Conservation (phyloP, 441 rosid genomes). For the Pelargonium cotyledonis region DNA sequence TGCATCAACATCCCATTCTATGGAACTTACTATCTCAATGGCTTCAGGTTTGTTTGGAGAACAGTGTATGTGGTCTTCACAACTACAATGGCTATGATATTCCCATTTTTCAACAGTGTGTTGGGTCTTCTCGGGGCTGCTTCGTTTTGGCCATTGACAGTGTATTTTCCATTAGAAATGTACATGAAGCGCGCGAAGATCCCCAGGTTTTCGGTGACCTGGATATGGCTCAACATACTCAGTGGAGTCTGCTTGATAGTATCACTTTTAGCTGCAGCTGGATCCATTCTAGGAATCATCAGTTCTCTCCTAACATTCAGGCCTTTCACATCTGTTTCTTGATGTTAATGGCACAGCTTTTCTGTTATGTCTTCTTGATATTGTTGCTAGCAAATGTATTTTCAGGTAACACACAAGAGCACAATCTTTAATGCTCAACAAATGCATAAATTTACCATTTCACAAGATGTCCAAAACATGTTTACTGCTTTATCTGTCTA, state of each 20-base stretch:
- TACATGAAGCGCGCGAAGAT: constrained; percentile 34
- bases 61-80: not conserved
- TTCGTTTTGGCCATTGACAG: constrained; percentile 46
- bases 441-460: too few relatives aligned
- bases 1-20: not conserved
- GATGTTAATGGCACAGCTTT: not conserved
- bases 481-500: too few relatives aligned
- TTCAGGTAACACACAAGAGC: too few relatives aligned
- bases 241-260: constrained; percentile 6
- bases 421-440: too few relatives aligned
- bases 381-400: too few relatives aligned
- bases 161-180: constrained; percentile 54
- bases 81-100: not conserved
- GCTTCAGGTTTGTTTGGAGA: constrained; percentile 9
- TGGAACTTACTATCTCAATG: not conserved
- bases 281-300: constrained; percentile 4
- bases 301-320: not conserved
- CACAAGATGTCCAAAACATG: too few relatives aligned
- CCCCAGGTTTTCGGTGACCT: constrained; percentile 26
- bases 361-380: too few relatives aligned
- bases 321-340: constrained; percentile 20
- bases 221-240: constrained; percentile 37
- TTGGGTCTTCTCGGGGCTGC: constrained; percentile 9
- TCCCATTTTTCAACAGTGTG: constrained; percentile 10
- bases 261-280: not conserved